phyloP scores from a whole-genome alignment of 192 early-diverging fungal genomes.

The Entophlyctis luteolus region DNA sequence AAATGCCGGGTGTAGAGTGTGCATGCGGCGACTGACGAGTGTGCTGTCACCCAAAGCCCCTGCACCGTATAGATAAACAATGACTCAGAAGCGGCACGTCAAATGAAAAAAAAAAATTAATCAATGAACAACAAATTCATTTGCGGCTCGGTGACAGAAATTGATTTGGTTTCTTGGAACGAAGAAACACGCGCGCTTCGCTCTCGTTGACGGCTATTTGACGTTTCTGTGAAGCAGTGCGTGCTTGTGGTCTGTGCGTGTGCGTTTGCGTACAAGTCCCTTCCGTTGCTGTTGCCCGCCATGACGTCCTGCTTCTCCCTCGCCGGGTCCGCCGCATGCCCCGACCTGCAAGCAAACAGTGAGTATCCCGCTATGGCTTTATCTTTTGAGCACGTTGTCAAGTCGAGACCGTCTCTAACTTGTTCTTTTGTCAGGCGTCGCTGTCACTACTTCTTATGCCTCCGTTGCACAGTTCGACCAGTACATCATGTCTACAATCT shows the following conservation, averaged over 20 bases:
- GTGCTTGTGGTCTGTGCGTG: too few relatives aligned
- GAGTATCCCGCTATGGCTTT: background rate
- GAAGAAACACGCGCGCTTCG: background rate
- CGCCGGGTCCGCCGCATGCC: conserved; percentile 7
- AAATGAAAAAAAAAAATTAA: too few relatives aligned
- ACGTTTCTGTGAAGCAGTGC: background rate
- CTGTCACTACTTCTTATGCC: background rate
- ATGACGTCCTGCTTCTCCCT: conserved; percentile 7
- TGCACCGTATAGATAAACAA: too few relatives aligned
- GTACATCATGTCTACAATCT: conserved; percentile 16
- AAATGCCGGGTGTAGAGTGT: too few relatives aligned
- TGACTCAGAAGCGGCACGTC: too few relatives aligned
- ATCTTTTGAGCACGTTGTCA: background rate
- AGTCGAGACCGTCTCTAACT: background rate
- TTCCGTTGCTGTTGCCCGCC: background rate
- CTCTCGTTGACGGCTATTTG: background rate
- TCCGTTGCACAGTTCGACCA: conserved; percentile 31
- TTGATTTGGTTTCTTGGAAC: background rate
- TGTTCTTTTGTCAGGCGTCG: background rate
- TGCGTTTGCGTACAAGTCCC: too few relatives aligned
- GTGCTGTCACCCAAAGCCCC: too few relatives aligned
- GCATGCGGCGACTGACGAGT: too few relatives aligned
- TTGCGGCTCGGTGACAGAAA: background rate
- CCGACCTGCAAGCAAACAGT: conserved; percentile 1
- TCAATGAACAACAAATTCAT: background rate